Evolutionary conservation across 441 rosid species (phyloP).

Genomic region (Populus tomentosa): DNA sequence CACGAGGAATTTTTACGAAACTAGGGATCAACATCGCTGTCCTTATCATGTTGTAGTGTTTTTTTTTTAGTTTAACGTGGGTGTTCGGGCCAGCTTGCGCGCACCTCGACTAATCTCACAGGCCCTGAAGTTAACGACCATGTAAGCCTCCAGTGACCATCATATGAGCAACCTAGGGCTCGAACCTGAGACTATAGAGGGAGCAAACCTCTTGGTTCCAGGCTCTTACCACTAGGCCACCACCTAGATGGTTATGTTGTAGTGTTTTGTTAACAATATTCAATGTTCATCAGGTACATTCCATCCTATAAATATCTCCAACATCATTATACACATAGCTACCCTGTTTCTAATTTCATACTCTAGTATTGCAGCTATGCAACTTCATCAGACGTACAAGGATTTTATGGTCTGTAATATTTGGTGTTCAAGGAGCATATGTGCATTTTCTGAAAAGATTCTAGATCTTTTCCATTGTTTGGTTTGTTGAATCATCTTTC

Average conservation of each 20-base stretch:
- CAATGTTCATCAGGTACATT: slow-evolving; percentile 9
- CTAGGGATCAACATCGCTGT: not conserved
- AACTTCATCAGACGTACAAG: not conserved
- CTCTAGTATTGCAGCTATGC: slow-evolving; percentile 4
- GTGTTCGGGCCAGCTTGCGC: no score
- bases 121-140: no score
- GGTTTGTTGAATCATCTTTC: no score
- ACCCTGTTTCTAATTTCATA: not conserved
- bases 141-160: no score
- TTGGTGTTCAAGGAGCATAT: not conserved
- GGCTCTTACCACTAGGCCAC: no score
- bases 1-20: not conserved
- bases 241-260: not conserved
- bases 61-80: not conserved
- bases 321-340: not conserved
- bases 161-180: no score
- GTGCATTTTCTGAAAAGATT: no score
- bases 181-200: no score
- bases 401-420: no score
- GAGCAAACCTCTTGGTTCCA: no score
- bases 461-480: no score
- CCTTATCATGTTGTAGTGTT: slow-evolving; percentile 17
- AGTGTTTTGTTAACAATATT: slow-evolving; percentile 11
- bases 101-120: no score
- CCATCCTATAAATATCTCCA: slow-evolving; percentile 26